Evolutionary conservation across 2,329 filamentous ascomycete genomes (phyloP).

Genomic region (Colletotrichum sp.): DNA sequence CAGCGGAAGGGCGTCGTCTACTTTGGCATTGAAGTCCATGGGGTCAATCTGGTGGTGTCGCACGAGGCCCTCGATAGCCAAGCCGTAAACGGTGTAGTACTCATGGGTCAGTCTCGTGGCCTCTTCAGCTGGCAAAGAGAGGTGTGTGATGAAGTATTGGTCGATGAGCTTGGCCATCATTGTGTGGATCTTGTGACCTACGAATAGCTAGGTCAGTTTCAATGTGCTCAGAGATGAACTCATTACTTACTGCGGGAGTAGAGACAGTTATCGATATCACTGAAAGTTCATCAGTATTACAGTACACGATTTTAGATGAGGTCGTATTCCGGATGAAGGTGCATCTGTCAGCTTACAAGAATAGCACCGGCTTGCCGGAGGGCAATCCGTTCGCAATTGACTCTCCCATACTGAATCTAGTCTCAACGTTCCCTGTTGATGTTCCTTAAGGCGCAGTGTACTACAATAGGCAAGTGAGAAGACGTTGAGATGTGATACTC

Average conservation of each 20-base stretch:
- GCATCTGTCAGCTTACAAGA: neutral
- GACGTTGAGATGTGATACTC: neutral
- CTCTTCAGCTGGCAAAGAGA: conserved; percentile 77
- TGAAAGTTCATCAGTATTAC: conserved; percentile 39
- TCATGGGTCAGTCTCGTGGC: conserved; percentile 83
- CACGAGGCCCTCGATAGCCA: conserved; percentile 93
- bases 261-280: conserved; percentile 98
- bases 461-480: neutral
- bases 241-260: conserved; percentile 75
- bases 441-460: neutral
- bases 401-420: neutral
- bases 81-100: conserved; percentile 94
- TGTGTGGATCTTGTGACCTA: conserved; percentile 81
- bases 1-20: conserved; percentile 92
- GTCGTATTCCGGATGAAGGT: neutral
- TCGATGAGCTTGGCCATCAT: conserved; percentile 86
- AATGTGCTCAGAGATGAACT: no score
- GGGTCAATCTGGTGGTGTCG: conserved; percentile 95
- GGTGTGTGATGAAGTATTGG: conserved; percentile 67
- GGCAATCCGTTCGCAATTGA: neutral
- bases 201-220: neutral
- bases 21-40: conserved; percentile 90
- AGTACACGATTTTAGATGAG: neutral
- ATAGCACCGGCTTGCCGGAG: neutral
- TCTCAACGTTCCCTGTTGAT: fast-evolving